Percentiles rank a stretch among this genome's conserved stretches.
Evolutionary conservation across 2,329 filamentous ascomycete species (phyloP).

Genomic region (Diplocarpon rosae): DNA sequence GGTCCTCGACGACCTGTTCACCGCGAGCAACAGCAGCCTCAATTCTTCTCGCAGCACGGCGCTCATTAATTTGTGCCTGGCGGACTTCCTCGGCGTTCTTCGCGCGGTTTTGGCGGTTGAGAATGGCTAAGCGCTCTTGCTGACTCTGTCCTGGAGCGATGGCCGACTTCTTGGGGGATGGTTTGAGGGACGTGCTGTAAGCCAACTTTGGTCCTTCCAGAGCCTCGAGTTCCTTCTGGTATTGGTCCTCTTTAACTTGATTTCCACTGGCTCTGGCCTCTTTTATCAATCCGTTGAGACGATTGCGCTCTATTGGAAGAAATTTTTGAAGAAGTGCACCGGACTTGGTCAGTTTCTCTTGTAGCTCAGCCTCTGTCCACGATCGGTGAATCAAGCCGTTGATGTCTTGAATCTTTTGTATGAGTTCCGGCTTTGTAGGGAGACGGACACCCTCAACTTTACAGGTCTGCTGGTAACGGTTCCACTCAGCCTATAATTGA

Average conservation of each 20-base stretch:
- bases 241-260: conserved; percentile 40
- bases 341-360: conserved; percentile 63
- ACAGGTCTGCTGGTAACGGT: conserved; percentile 67
- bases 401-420: conserved; percentile 69
- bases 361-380: conserved; percentile 77
- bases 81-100: conserved; percentile 85
- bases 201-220: conserved; percentile 60
- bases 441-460: conserved; percentile 59
- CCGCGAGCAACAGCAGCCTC: conserved; percentile 52
- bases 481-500: conserved; percentile 55
- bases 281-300: conserved; percentile 52
- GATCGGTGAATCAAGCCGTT: conserved; percentile 65
- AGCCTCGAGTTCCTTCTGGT: conserved; percentile 50
- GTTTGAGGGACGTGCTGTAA: conserved; percentile 54
- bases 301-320: conserved; percentile 55
- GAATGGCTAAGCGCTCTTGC: conserved; percentile 70
- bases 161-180: conserved; percentile 38
- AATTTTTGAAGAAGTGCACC: conserved; percentile 56
- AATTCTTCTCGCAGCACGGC: conserved; percentile 47
- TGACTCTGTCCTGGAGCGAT: conserved; percentile 46
- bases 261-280: conserved; percentile 56
- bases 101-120: conserved; percentile 77
- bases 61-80: conserved; percentile 77
- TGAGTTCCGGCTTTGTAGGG: conserved; percentile 60
- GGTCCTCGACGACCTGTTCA: conserved; percentile 48